Conservation (phyloP, 202 grass and related monocot species). For the Dendrocalamus latiflorus region DNA sequence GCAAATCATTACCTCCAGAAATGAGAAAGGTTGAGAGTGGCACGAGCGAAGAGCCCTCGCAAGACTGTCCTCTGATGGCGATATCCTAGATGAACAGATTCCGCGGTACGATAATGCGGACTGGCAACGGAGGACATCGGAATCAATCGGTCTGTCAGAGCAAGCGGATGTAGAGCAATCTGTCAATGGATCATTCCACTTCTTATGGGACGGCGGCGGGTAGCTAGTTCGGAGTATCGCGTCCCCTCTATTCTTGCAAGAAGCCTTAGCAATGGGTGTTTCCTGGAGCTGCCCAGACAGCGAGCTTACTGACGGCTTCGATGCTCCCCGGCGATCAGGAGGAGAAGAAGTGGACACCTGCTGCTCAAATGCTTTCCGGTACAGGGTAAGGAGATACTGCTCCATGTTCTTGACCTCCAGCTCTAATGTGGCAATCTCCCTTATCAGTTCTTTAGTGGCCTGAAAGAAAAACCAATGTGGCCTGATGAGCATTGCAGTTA, state of each 20-base stretch:
- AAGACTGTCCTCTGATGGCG: conserved; percentile 77
- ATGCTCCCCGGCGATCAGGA: conserved; percentile 10
- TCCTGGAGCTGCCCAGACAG: conserved; percentile 23
- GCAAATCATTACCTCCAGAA: conserved; percentile 49
- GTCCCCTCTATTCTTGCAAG: conserved; percentile 40
- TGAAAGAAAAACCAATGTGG: conserved; percentile 29
- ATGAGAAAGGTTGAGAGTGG: conserved; percentile 83
- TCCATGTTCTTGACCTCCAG: conserved; percentile 96
- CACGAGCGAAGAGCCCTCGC: conserved; percentile 78
- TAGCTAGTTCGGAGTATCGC: conserved; percentile 34
- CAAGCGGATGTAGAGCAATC: conserved; percentile 41
- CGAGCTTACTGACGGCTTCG: conserved; percentile 24
- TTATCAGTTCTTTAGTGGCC: conserved; percentile 82
- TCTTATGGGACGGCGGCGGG: conserved; percentile 11
- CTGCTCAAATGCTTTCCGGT: conserved; percentile 87
- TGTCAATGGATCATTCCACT: conserved; percentile 27
- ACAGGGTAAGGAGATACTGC: conserved; percentile 87
- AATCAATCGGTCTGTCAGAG: conserved; percentile 22
- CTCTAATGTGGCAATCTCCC: conserved; percentile 87
- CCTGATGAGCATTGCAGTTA: background rate
- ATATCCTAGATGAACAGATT: conserved; percentile 72
- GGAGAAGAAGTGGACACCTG: conserved; percentile 51
- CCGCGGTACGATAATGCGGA: conserved; percentile 69
- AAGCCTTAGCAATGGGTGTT: conserved; percentile 21
- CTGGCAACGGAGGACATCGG: conserved; percentile 48